Base-by-base conservation (phyloP, 2,329 filamentous ascomycete genomes). In the Ophiostoma pallidulum region DNA sequence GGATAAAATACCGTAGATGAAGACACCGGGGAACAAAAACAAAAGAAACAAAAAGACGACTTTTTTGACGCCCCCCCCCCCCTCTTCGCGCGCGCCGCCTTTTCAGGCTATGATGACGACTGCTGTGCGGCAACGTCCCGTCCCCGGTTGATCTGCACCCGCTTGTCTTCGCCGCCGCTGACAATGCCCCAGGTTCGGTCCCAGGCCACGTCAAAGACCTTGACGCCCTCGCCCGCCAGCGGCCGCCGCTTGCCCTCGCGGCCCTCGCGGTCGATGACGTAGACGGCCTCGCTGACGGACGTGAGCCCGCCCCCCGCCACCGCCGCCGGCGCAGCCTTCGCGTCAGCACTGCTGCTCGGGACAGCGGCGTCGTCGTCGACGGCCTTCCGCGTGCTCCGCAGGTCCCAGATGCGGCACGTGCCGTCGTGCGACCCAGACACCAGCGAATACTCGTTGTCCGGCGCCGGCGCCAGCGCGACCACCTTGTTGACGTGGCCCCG, bases 331-430 rank as follows among this genome's bases (percentile, higher is more conserved):
- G 60, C 78, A 70, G 59, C 80, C 70, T 62, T 82, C 76, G 61
- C 13, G 31, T 19, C 28, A 8, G 20, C 57, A 78, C 70, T 18
- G 26, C 28, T 13, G n/a, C 20, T 13, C 14, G 10, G 10, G 9
- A 20, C 46, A 14, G 19, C 33, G 6, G 20, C 51, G 13, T 42
- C 49, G 32, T 44, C 51, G 33, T 44, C 41, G 3, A 72, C 73
- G 8, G 71, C 75, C 16, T 69, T 74, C 62, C 80, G 72, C 45
- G 77, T 78, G 58, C 79, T 83, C 47, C 92, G 75, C 54, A 97
- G 74, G 70, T 98, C 92, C 92, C 92, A 98, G 41, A 98, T 81
- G 44, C 89, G 78, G 59, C 87, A 92, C 1, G 88, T 95, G 29
- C 91, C 89, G 64, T 98, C 92, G 64, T 94, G 86, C 39, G 84